Conservation (phyloP, 495 filamentous ascomycete species). For the Amphirosellinia nigrospora region DNA sequence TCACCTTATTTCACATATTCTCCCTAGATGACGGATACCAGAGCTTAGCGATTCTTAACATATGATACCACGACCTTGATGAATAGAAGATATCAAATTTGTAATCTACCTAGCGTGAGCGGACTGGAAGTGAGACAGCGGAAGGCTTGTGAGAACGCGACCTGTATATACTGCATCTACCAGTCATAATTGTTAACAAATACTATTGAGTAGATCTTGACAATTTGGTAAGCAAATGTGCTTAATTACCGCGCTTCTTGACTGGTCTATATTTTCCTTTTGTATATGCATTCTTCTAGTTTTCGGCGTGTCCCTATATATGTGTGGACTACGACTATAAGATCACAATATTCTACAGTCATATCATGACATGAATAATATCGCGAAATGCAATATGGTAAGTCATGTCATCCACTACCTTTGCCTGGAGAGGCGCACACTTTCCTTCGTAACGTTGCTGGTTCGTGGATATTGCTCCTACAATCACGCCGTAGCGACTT, state of each 20-base stretch:
- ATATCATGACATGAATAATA: background rate
- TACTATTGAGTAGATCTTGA: background rate
- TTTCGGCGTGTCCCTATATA: background rate
- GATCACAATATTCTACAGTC: background rate
- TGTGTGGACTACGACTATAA: background rate
- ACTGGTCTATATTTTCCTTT: background rate
- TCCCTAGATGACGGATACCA: slow-evolving; percentile 10
- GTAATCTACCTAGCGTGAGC: background rate
- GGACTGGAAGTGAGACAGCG: background rate
- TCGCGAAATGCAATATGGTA: background rate
- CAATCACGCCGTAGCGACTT: slow-evolving; percentile 57
- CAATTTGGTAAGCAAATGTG: background rate
- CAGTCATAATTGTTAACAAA: background rate
- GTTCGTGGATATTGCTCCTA: no score
- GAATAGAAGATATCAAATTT: slow-evolving; percentile 5
- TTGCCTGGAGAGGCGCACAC: background rate
- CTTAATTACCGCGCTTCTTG: background rate
- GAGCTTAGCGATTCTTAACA: slow-evolving; percentile 18
- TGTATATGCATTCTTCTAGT: background rate
- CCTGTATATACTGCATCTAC: slow-evolving; percentile 21
- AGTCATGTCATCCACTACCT: background rate
- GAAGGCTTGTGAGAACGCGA: background rate
- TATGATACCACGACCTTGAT: slow-evolving; percentile 18
- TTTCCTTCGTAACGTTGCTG: background rate
- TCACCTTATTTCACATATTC: slow-evolving; percentile 12